A percentile compares a stretch with the other conserved stretches of the same genome.
These are phyloP conservation scores for Chaetothyriales sp. DNA, from an alignment of 2,329 filamentous ascomycete genomes.

Conservation along the genomic window DNA sequence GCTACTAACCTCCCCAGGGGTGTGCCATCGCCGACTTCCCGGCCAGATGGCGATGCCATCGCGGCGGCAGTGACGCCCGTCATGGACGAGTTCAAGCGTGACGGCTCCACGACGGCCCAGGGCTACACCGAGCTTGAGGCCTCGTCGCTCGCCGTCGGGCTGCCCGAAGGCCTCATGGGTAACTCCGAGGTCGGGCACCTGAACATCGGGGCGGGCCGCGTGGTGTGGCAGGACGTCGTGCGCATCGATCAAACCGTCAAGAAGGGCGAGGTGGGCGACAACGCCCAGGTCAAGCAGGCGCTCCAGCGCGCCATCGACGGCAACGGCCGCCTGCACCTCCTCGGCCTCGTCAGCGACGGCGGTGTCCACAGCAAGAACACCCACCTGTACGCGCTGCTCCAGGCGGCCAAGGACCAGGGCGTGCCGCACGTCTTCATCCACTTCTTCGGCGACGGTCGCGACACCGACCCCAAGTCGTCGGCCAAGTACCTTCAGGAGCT, in stretches of 20 bases:
- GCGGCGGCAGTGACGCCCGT: slow-evolving; percentile 80
- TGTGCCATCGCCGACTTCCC: slow-evolving; percentile 64
- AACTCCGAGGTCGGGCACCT: slow-evolving; percentile 97
- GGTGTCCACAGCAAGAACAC: slow-evolving; percentile 95
- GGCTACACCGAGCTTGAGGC: slow-evolving; percentile 90
- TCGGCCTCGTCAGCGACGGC: slow-evolving; percentile 85
- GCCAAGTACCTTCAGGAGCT: slow-evolving; percentile 79
- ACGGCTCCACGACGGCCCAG: slow-evolving; percentile 57
- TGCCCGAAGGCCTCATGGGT: slow-evolving; percentile 95
- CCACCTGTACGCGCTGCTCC: slow-evolving; percentile 75
- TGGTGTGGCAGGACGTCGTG: slow-evolving; percentile 97
- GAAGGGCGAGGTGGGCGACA: slow-evolving; percentile 63
- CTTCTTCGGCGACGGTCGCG: slow-evolving; percentile 96
- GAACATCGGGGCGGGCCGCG: slow-evolving; percentile 93
- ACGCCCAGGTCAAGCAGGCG: slow-evolving; percentile 62
- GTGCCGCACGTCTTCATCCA: slow-evolving; percentile 93
- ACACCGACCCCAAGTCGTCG: slow-evolving; percentile 93
- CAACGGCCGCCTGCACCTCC: slow-evolving; percentile 83
- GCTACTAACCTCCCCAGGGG: slow-evolving; percentile 31
- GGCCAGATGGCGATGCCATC: slow-evolving; percentile 87
- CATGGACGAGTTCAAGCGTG: slow-evolving; percentile 71
- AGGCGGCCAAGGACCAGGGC: slow-evolving; percentile 75
- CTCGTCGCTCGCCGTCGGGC: slow-evolving; percentile 85
- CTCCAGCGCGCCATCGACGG: slow-evolving; percentile 71
- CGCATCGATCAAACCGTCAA: slow-evolving; percentile 90